These are phyloP conservation scores for Melastoma candidum DNA, from an alignment of 441 rosid species.

Conservation along the genomic window DNA sequence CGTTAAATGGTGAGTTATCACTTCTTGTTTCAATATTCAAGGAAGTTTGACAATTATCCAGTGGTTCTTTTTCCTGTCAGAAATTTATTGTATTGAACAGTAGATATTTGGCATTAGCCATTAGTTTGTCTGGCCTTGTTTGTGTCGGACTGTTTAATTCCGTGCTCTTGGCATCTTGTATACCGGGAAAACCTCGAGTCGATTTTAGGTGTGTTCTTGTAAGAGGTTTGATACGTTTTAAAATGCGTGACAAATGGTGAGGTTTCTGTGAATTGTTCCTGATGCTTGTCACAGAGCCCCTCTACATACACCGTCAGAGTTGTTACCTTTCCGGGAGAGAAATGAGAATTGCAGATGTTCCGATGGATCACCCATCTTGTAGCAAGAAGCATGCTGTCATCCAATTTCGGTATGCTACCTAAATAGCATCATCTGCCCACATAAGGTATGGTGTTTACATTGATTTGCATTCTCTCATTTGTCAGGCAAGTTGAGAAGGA, in stretches of 20 bases:
- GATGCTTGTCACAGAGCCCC: constrained; percentile 53
- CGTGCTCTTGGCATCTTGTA: no score
- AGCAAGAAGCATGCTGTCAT: constrained; percentile 98
- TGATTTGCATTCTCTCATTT: constrained; percentile 14
- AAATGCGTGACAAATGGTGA: no score
- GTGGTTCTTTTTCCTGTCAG: no score
- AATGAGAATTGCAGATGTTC: constrained; percentile 83
- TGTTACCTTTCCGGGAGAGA: constrained; percentile 93
- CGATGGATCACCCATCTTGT: constrained; percentile 97
- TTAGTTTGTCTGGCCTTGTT: no score
- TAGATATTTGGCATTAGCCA: no score
- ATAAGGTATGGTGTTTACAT: constrained; percentile 12
- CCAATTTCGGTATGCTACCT: constrained; percentile 53
- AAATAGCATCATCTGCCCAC: not conserved
- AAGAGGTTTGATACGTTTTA: no score
- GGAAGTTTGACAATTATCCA: no score
- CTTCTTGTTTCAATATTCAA: no score
- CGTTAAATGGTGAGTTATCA: constrained; percentile 52
- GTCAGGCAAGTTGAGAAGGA: constrained; percentile 70
- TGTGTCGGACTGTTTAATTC: no score
- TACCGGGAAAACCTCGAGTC: no score
- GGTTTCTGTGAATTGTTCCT: constrained; percentile 5
- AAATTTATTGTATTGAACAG: no score
- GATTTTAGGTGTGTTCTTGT: no score
- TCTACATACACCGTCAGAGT: constrained; percentile 82